phyloP scores from a whole-genome alignment of 2,329 filamentous ascomycete genomes.

The Thelonectria rubi region DNA sequence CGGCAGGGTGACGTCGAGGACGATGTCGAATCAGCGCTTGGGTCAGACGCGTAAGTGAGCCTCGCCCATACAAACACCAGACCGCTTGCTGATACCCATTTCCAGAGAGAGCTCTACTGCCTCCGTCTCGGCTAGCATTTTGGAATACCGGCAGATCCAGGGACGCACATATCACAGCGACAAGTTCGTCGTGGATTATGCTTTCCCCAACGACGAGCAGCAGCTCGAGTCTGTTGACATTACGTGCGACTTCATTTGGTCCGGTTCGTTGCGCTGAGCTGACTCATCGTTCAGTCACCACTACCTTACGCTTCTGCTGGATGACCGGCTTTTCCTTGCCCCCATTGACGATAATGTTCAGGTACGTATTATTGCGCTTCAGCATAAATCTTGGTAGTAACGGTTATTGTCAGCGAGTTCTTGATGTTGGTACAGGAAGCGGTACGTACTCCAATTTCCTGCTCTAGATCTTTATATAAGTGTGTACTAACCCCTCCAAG shows the following conservation, averaged over 20 bases:
- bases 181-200: slow-evolving; percentile 35
- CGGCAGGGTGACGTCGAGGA: neutral
- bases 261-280: neutral
- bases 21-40: slow-evolving; percentile 1
- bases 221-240: slow-evolving; percentile 39
- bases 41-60: slow-evolving; percentile 4
- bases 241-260: slow-evolving; percentile 21
- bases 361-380: slow-evolving; percentile 11
- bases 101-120: slow-evolving; percentile 37
- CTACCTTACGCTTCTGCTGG: slow-evolving; percentile 31
- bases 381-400: neutral
- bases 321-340: slow-evolving; percentile 33
- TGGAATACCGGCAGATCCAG: slow-evolving; percentile 37
- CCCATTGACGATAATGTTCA: slow-evolving; percentile 31
- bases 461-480: no score
- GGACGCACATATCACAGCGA: slow-evolving; percentile 39
- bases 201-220: slow-evolving; percentile 39
- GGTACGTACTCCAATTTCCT: slow-evolving; percentile 3
- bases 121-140: slow-evolving; percentile 36
- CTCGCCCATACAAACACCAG: neutral
- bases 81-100: neutral
- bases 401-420: slow-evolving; percentile 27
- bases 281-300: slow-evolving; percentile 31
- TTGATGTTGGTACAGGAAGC: slow-evolving; percentile 37
- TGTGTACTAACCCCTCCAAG: slow-evolving; percentile 19